Conservation (phyloP, 495 filamentous ascomycete genomes). For the Tuber borchii region DNA sequence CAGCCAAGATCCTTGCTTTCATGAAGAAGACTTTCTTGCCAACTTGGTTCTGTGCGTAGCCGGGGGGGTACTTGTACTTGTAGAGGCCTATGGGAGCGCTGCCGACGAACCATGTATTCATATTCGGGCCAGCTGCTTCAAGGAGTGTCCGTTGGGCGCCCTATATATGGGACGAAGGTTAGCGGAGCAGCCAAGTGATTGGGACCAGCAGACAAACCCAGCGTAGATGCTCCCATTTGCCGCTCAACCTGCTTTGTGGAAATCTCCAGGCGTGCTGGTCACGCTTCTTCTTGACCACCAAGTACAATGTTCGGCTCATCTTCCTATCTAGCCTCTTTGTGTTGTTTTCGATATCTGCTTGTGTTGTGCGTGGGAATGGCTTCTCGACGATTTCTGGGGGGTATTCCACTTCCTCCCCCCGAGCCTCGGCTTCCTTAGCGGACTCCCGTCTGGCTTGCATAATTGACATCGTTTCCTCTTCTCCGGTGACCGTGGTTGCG, state of each 20-base stretch:
- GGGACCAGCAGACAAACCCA: conserved; percentile 53
- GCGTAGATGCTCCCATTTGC: conserved; percentile 63
- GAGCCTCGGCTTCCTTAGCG: conserved; percentile 56
- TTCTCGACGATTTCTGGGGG: conserved; percentile 50
- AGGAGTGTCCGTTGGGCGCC: conserved; percentile 70
- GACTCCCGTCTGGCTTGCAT: conserved; percentile 46
- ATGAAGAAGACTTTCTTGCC: conserved; percentile 91
- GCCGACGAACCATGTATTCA: conserved; percentile 98
- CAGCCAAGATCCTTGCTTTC: conserved; percentile 91
- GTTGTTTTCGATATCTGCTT: conserved; percentile 73
- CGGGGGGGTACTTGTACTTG: conserved; percentile 47
- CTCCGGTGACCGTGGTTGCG: conserved; percentile 59
- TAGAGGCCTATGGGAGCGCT: conserved; percentile 81
- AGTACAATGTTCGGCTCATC: conserved; percentile 73
- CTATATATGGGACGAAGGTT: conserved; percentile 47
- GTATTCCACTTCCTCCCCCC: conserved; percentile 51
- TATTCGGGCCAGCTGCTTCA: conserved; percentile 77
- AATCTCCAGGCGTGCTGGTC: conserved; percentile 59
- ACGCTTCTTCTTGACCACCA: conserved; percentile 65
- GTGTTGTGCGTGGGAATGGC: conserved; percentile 63
- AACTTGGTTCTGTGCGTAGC: conserved; percentile 41
- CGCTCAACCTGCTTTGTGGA: conserved; percentile 59
- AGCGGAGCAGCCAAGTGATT: conserved; percentile 2
- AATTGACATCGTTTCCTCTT: conserved; percentile 64
- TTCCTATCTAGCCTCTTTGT: conserved; percentile 66